phyloP scores from a whole-genome alignment of 306 rosid species.

The Cicer cuneatum region DNA sequence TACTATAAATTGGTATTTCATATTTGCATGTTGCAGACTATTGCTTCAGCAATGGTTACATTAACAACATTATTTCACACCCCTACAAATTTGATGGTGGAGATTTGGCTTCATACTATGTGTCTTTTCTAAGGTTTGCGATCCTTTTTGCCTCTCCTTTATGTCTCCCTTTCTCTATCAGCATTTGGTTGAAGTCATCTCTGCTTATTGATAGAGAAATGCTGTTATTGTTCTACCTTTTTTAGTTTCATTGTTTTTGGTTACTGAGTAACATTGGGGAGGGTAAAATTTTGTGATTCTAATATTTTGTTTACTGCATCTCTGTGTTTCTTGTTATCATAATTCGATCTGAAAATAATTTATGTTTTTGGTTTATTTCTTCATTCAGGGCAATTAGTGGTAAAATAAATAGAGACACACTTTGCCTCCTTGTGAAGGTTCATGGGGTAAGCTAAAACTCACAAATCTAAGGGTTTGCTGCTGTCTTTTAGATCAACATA shows the following conservation, averaged over 20 bases:
- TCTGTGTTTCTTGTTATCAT: slow-evolving; percentile 23
- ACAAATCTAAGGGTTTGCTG: slow-evolving; percentile 28
- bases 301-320: slow-evolving; percentile 26
- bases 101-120: slow-evolving; percentile 76
- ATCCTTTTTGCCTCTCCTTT: slow-evolving; percentile 35
- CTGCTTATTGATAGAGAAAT: slow-evolving; percentile 27
- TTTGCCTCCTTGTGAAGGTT: slow-evolving; percentile 83
- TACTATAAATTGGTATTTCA: slow-evolving; percentile 33
- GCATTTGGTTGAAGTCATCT: slow-evolving; percentile 35
- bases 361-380: slow-evolving; percentile 35
- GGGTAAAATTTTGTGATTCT: slow-evolving; percentile 21
- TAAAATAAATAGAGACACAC: slow-evolving; percentile 72
- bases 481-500: slow-evolving; percentile 30
- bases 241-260: background rate
- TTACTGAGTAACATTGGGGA: background rate
- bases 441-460: slow-evolving; percentile 64
- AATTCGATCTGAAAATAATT: slow-evolving; percentile 20
- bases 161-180: slow-evolving; percentile 25
- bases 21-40: slow-evolving; percentile 68
- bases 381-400: slow-evolving; percentile 73
- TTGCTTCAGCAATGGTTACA: slow-evolving; percentile 83
- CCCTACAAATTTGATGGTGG: slow-evolving; percentile 66
- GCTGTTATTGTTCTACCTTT: slow-evolving; percentile 4
- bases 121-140: slow-evolving; percentile 81
- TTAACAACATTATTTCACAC: slow-evolving; percentile 72